Base-by-base conservation (phyloP, 2,329 filamentous ascomycete genomes). In the Aulographum hederae region DNA sequence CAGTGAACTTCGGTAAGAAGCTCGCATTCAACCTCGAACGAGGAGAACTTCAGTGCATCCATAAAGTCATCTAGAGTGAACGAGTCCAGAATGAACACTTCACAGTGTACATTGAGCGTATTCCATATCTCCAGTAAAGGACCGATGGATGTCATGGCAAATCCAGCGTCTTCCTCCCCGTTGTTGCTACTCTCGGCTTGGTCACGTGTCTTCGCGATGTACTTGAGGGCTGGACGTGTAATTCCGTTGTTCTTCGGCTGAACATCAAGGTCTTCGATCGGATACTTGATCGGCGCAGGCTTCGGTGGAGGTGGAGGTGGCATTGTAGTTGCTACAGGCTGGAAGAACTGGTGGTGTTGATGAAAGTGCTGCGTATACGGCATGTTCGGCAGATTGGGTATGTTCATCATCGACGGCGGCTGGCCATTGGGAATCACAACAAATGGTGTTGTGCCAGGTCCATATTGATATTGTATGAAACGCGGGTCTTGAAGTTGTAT, bases 41-140 rank as follows among this genome's bases (percentile, higher is more conserved):
- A 82, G 0, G 78, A 68, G 35, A 85, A 76, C 30, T 74, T 67
- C 63, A 98, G 73, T 0, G 85, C 78, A 48, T 95, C 78, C 4
- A 93, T 65, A 45, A 85, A 95, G 51, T 98, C 89, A 50, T 98
- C 89, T 45, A 95, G 91, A 0, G 86, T 95, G 48, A 98, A 98
- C 0, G 86, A 95, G 52, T 98, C 89, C 17, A 98, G 65, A 46
- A 81, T 72, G 47, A 92, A 92, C 13, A 94, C 77, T 46, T 93
- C 82, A 47, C 84, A 92, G 48, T 94, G 94, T n/a, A 98, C 86
- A 45, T 94, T 98, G 20, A 98, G 64, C 0, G 85, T 94, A 44
- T 94, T 84, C 89, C 89, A 98, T 0, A 80, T 81, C 54, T 94
- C 86, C 16, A 98, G 57, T 12, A 95, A 59, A 2, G 73, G 67